Base-by-base conservation (phyloP, 331 rosid species). In the Erythrophleum ivorense region DNA sequence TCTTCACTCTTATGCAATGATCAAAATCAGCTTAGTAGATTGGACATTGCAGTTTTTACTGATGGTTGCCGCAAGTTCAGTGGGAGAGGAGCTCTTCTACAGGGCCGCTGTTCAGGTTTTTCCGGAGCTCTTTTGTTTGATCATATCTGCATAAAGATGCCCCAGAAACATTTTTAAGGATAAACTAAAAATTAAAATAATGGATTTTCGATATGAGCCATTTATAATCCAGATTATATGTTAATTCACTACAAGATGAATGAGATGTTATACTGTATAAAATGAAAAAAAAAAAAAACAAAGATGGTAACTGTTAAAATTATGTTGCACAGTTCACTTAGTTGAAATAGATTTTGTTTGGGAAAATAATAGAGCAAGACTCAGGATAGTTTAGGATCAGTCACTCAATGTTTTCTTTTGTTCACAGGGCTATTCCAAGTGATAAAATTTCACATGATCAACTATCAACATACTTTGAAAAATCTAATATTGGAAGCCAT, bases 21-120 rank as follows among this genome's bases (percentile, higher is more conserved):
- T 46, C 68, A 65, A 71, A 72, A 82, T 71, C 19, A 76, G 59
- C 63, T 57, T 40, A 55, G 64, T 29, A 81, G 64, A 58, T 67
- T 69, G 43, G 66, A 31, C 43, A 75, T 78, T 60, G 78, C 90
- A 95, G 99, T 95, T 95, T 85, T 88, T 95, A 81, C 84, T 95
- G 71, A 90, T 95, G 79, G 98, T 95, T 72, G 92, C 98, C 21
- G 99, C 99, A 75, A 95, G 99, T 89, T 95, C 99, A 9, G 96
- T 93, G 31, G 99, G 99, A 72, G 99, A 95, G 90, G 99, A 95
- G 78, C 99, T 95, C 72, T 95, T 95, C 87, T 95, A 95, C 83
- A 89, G 99, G 78, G 99, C 99, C 64, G 99, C 99, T 29, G 94
- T 95, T 86, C 99, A 95, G 98, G 99, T 95, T 58, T 86, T 84